Percentiles rank a stretch among this genome's conserved stretches.
Evolutionary conservation across 75 land plant species (phyloP).

Genomic region (Larix kaempferi): DNA sequence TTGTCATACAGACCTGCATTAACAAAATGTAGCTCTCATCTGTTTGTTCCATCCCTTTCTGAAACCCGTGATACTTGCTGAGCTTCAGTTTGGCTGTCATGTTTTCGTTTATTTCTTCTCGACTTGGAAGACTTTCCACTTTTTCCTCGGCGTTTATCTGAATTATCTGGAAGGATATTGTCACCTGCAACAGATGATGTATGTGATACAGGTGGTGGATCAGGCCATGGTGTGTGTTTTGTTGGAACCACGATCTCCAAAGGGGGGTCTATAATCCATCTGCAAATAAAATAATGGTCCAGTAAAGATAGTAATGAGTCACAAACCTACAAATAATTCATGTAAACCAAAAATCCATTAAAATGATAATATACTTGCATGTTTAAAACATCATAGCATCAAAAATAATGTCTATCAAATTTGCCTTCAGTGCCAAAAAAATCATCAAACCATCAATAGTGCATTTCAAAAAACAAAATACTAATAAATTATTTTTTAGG

Average conservation of each 20-base stretch:
- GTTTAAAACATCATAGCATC: no score
- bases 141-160: constrained; percentile 27
- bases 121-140: constrained; percentile 24
- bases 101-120: constrained; percentile 11
- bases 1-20: background rate
- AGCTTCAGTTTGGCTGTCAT: constrained; percentile 6
- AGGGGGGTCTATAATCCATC: constrained; percentile 73
- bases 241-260: constrained; percentile 68
- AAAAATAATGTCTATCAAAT: no score
- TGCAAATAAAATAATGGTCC: constrained; percentile 16
- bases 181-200: background rate
- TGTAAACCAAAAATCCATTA: background rate
- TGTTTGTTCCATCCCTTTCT: constrained; percentile 11
- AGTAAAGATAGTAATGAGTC: background rate
- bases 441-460: no score
- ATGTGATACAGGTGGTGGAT: constrained; percentile 48
- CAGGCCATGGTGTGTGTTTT: constrained; percentile 76
- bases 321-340: background rate
- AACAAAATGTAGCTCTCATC: constrained; percentile 1
- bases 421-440: no score
- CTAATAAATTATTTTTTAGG: no score
- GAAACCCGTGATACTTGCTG: constrained; percentile 13
- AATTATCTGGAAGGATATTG: constrained; percentile 14
- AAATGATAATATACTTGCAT: background rate
- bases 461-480: no score